A percentile compares a stretch with the other conserved stretches of the same genome.
Conservation (phyloP, 2,329 filamentous ascomycete genomes). For the Ceratocystis cacaofunesta region DNA sequence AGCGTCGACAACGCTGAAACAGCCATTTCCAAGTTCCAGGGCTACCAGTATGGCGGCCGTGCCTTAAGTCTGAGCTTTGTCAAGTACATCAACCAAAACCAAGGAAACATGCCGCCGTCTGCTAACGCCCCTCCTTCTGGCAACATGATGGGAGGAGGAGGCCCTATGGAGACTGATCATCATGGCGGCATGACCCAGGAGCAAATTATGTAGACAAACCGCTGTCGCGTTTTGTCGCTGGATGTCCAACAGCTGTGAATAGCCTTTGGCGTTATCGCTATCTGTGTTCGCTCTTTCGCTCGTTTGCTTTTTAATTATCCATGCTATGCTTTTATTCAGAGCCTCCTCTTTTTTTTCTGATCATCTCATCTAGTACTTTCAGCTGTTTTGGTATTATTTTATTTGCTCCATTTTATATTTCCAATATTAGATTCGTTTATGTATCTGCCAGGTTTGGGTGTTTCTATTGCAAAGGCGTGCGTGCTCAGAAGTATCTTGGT, state of each 20-base stretch:
- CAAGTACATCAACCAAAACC: conserved; percentile 60
- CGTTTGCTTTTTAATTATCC: conserved; percentile 2
- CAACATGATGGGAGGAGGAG: conserved; percentile 38
- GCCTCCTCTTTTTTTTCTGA: background rate
- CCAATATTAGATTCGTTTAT: background rate
- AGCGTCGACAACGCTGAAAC: conserved; percentile 72
- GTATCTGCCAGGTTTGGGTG: background rate
- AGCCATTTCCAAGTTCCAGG: conserved; percentile 91
- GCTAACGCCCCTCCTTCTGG: conserved; percentile 1
- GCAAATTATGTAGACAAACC: conserved; percentile 67
- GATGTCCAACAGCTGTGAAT: background rate
- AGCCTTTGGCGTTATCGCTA: background rate
- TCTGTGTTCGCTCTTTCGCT: conserved; percentile 8
- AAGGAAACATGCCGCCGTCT: background rate
- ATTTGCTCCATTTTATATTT: background rate
- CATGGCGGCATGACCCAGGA: conserved; percentile 67
- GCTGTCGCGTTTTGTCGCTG: background rate
- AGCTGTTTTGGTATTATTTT: background rate
- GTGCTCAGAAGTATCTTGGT: too few species aligned
- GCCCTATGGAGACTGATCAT: conserved; percentile 65
- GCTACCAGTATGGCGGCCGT: conserved; percentile 91
- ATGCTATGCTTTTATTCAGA: conserved; percentile 2
- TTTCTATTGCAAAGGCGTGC: too few species aligned
- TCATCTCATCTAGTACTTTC: background rate
- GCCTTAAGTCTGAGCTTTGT: conserved; percentile 87